Conservation (phyloP, 2,329 filamentous ascomycete genomes). For the Colletotrichum liaoningense region DNA sequence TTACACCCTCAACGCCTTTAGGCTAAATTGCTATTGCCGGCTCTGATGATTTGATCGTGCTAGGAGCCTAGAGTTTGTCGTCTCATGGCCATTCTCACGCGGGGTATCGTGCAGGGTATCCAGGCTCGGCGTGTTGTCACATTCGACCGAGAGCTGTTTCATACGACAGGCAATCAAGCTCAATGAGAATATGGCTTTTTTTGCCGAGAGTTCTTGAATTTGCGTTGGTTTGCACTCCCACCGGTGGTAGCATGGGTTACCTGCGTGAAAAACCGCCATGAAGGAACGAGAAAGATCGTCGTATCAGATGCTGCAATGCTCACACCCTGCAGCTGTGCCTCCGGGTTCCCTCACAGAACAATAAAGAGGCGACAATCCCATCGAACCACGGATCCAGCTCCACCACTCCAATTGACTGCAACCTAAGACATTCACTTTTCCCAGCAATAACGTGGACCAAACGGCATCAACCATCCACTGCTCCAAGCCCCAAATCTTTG, state of each 20-base stretch:
- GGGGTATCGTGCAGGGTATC: constrained; percentile 8
- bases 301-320: not conserved
- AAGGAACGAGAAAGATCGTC: not conserved
- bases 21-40: constrained; percentile 33
- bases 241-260: not conserved
- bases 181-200: not conserved
- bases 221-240: not conserved
- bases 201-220: not conserved
- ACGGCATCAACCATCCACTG: not conserved
- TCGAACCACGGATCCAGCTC: not conserved
- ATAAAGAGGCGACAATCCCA: constrained; percentile 17
- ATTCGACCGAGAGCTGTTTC: not conserved
- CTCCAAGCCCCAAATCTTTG: not conserved
- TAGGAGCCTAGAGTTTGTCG: not conserved
- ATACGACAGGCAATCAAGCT: not conserved
- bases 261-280: not conserved
- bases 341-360: not conserved
- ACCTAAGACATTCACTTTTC: not conserved
- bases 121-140: not conserved
- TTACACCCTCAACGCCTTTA: not conserved
- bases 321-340: not conserved
- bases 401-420: not conserved
- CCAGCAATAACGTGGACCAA: too few species aligned
- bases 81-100: not conserved
- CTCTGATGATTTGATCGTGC: not conserved